Evolutionary conservation across 1,284 basidiomycete genomes (phyloP), one percentile per base, ranked within the genome.

Genomic region (Ceratobasidium sp.): DNA sequence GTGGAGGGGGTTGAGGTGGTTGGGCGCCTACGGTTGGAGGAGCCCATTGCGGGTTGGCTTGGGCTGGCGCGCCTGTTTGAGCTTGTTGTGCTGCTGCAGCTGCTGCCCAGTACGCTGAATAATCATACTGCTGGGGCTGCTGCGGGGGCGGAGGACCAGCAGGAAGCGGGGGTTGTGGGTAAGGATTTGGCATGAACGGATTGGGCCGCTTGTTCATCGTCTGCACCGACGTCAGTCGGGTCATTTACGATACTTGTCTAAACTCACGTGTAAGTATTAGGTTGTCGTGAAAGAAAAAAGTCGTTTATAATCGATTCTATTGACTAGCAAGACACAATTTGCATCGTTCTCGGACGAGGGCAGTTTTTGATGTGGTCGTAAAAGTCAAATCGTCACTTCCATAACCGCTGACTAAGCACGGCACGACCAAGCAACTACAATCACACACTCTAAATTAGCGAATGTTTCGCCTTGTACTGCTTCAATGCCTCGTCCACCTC

Each of bases 71-170:
- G 79, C 58, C 80, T 79, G 80, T 70, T 81, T 82, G 27, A 77
- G 78, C 32, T 47, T 47, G 45, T 47, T 47, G 45, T 83, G 81
- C 29, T 79, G 79, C 72, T 82, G 81, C 52, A 77, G 79, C 42
- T 80, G 85, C 85, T 20, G 86, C 83, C 90, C 90, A 92, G 78
- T 91, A 92, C 0, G 85, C 86, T 58, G 87, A 83, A 75, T 91
- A 92, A 76, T 92, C 90, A 40, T 70, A 72, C 27, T 68, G 71
- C 25, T 70, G 50, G 29, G 68, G 72, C n/a, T 81, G 78, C 68
- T 88, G 85, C 73, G 86, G 86, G 56, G 90, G 90, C 17, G 90
- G 89, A 69, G 88, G 90, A 22, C 89, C 90, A 27, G 90, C 89
- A 62, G 90, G 90, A 47, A 91, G 80, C 45, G 90, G 90, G 43